Percentiles rank a stretch among this genome's conserved stretches.
Evolutionary conservation across 192 early-diverging fungal genomes (phyloP).

Genomic region (Obelidium mucronatum): DNA sequence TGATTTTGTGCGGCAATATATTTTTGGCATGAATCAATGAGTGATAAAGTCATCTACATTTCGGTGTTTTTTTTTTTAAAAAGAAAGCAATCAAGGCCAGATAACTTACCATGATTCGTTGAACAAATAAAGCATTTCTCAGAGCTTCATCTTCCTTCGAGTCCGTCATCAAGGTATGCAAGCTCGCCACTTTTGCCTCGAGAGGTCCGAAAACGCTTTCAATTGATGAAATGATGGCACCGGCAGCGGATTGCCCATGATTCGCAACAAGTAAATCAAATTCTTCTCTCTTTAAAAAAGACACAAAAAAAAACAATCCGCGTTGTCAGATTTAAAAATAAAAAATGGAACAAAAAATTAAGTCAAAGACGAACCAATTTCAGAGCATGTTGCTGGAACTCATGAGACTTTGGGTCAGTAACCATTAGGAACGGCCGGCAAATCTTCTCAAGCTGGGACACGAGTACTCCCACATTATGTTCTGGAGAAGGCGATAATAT

Average conservation of each 20-base stretch:
- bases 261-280: neutral
- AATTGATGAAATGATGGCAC: neutral
- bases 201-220: slow-evolving; percentile 8
- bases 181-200: neutral
- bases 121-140: neutral
- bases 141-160: slow-evolving; percentile 11
- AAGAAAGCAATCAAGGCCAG: neutral
- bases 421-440: neutral
- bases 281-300: neutral
- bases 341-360: too few species aligned
- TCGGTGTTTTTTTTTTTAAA: neutral
- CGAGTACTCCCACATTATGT: neutral
- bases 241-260: neutral
- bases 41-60: neutral
- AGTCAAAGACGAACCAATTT: slow-evolving; percentile 1
- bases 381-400: neutral
- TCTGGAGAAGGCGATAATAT: neutral
- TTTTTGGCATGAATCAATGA: neutral
- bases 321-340: too few species aligned
- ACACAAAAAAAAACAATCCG: neutral
- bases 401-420: neutral
- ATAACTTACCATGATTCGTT: neutral
- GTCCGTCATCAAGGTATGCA: neutral
- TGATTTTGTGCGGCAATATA: neutral
- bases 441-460: neutral